phyloP scores from a whole-genome alignment of 148 eudicot genomes.

The Rhododendron kiyosumense region DNA sequence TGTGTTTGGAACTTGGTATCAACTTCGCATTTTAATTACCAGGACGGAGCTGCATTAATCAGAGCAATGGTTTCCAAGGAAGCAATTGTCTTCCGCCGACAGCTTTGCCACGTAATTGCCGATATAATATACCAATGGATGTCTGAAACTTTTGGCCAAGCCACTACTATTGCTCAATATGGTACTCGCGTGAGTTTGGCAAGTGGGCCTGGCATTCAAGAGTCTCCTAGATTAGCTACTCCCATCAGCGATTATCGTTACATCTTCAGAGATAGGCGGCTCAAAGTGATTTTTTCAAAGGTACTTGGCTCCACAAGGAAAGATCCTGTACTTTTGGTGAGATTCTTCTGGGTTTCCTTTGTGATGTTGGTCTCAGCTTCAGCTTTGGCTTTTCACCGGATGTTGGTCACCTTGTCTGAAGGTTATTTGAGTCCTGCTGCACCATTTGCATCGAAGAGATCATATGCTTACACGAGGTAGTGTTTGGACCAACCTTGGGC shows the following conservation, averaged over 20 bases:
- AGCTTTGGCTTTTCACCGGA: conserved; percentile 60
- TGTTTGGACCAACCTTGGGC: background rate
- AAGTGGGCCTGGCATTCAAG: conserved; percentile 4
- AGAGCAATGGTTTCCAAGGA: conserved; percentile 57
- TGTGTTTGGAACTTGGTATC: background rate
- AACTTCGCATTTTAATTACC: conserved; percentile 12
- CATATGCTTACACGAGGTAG: conserved; percentile 27
- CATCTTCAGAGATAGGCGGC: conserved; percentile 61
- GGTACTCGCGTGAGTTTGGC: conserved; percentile 9
- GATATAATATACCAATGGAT: conserved; percentile 60
- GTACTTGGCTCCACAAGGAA: conserved; percentile 52
- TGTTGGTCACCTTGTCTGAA: conserved; percentile 43
- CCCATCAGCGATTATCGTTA: conserved; percentile 32
- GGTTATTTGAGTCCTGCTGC: conserved; percentile 32
- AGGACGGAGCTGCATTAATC: conserved; percentile 82
- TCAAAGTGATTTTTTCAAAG: conserved; percentile 62
- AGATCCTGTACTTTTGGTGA: conserved; percentile 50
- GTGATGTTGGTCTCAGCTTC: conserved; percentile 43
- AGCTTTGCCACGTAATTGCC: conserved; percentile 54
- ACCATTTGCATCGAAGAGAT: conserved; percentile 37
- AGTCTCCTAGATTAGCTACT: conserved; percentile 22
- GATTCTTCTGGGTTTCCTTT: conserved; percentile 47
- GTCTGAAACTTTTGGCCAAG: conserved; percentile 26
- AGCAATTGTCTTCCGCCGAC: conserved; percentile 55
- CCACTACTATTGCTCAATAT: conserved; percentile 9